phyloP scores from a whole-genome alignment of 2,329 filamentous ascomycete genomes.

The Trichoderma sp. region DNA sequence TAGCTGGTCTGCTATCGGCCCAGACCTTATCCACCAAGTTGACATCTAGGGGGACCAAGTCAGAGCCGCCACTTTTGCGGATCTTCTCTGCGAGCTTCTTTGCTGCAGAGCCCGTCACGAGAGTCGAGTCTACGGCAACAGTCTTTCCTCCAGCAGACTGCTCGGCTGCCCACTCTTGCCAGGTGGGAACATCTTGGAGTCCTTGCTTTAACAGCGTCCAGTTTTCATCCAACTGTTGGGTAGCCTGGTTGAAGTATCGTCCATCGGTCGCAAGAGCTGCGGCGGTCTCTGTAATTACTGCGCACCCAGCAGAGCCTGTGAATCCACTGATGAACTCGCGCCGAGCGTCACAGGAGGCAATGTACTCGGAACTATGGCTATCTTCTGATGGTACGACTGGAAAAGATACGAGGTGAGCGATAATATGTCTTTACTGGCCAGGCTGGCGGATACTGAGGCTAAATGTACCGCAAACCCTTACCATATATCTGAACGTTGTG shows the following conservation, averaged over 20 bases:
- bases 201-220: constrained; percentile 94
- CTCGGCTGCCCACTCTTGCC: constrained; percentile 94
- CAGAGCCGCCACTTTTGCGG: constrained; percentile 79
- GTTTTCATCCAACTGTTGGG: constrained; percentile 86
- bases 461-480: constrained; percentile 51
- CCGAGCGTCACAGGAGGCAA: constrained; percentile 90
- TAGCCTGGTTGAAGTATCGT: constrained; percentile 96
- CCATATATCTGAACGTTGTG: constrained; percentile 89
- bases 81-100: constrained; percentile 83
- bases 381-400: constrained; percentile 95
- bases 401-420: constrained; percentile 27
- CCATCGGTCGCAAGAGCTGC: constrained; percentile 93
- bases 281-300: constrained; percentile 82
- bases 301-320: constrained; percentile 91
- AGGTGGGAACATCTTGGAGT: constrained; percentile 89
- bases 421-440: constrained; percentile 14
- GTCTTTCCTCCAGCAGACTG: constrained; percentile 84
- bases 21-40: constrained; percentile 95
- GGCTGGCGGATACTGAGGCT: not conserved
- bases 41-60: constrained; percentile 72
- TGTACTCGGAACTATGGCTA: constrained; percentile 97
- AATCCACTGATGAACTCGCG: constrained; percentile 93
- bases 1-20: constrained; percentile 71
- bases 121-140: constrained; percentile 87
- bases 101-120: constrained; percentile 69